Base-by-base conservation (phyloP, 495 filamentous ascomycete genomes). In the Tuber melanosporum region DNA sequence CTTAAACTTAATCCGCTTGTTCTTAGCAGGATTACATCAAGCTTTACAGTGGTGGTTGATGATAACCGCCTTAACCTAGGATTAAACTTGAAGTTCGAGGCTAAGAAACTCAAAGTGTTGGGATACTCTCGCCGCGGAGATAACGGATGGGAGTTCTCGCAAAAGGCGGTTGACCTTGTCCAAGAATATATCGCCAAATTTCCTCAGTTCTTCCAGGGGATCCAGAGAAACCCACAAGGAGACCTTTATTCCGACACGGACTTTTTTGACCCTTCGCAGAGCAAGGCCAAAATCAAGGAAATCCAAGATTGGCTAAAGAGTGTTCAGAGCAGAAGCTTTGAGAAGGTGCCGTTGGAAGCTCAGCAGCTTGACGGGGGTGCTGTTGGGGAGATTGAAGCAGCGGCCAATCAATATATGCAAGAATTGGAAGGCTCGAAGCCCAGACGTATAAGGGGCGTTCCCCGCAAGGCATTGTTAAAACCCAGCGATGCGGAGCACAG, bases 51-150 rank as follows among this genome's bases (percentile, higher is more conserved):
- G 73, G 88, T 89, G 69, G 91, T 95, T 5, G 93, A 92, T 4
- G 88, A 90, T 71, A 89, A 91, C 70, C 87, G 89, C 49, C 88
- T 96, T 62, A 98, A 99, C 80, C 86, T 99, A 20, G 96, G 96
- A 14, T 87, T 99, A 62, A 99, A 98, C 82, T 86, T 99, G 76
- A 99, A 99, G 83, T 98, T 98, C 75, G 95, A 99, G 84, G 91
- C 91, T 0, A 93, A 91, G 85, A 96, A 98, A 85, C 89, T 93
- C 74, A 99, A 99, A 84, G 96, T 99, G 8, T 87, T 98, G 22
- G 96, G 96, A 8, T 99, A 98, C 83, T 97, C 95, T 26, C 93
- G 94, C 76, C 92, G 92, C 71, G 90, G 90, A 26, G 87, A 89
- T 19, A 91, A 88, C 20, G 96, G 96, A 14, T 99, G 96, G 96